Base-by-base conservation (phyloP, 345 rosid genomes). In the Melastoma malabathricum region DNA sequence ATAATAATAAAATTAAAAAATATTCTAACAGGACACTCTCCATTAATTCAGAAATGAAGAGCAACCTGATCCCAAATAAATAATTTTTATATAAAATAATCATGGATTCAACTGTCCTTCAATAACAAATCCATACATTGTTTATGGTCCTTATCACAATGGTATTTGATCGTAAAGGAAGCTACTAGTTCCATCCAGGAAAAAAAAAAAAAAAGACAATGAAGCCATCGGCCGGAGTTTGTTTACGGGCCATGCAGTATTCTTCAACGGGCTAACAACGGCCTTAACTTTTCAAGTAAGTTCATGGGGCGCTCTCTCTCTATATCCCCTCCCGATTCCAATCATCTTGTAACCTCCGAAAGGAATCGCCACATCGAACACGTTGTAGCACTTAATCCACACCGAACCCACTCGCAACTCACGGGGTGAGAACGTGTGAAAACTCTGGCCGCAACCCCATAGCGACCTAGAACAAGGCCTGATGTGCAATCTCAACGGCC, bases 311-410 rank as follows among this genome's bases (percentile, higher is more conserved):
- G n/a, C n/a, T n/a, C n/a, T n/a, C n/a, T n/a, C n/a, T 52, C 65
- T 92, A 80, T 44, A 82, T 60, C 39, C 98, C 87, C 95, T 80
- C 12, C 98, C 96, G 0, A 66, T 59, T 4, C 98, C 98, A 57
- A 95, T 90, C 96, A 82, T 84, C 72, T 90, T 86, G 71, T 71
- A 86, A 25, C 98, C 98, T 27, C 98, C 96, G 50, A 90, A 86
- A 20, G 98, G 98, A 64, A 90, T 73, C 0, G 89, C 75, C 8
- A 84, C 84, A 71, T 92, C 95, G 22, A 92, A 75, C n/a, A 76
- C 54, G 50, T 84, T 82, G 9, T 54, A 92, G 73, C 96, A 82
- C 53, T 92, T 87, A 4, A 84, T 56, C 89, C 98, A 92, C 20
- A 92, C 89, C 2, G 67, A 69, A 31, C 96, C 98, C 5, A 20